Conservation (phyloP, 2,329 filamentous ascomycete species). For the Pochonia chlamydosporia region DNA sequence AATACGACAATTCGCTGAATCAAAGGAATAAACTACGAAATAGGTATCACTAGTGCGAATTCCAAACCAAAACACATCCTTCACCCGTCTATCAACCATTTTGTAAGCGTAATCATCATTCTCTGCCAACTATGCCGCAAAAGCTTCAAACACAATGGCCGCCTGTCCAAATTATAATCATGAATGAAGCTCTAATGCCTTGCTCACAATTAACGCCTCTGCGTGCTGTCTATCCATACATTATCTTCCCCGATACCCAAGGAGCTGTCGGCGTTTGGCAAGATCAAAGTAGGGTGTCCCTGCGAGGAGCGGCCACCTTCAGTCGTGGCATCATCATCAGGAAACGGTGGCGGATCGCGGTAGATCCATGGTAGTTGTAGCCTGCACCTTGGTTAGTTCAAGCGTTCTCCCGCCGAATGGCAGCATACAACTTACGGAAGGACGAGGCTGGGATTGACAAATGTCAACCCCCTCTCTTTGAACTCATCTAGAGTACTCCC, state of each 20-base stretch:
- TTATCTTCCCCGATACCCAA: conserved; percentile 34
- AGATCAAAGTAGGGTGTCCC: conserved; percentile 18
- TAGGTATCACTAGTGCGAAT: too few relatives aligned
- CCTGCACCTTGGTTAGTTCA: conserved; percentile 26
- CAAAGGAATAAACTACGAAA: too few relatives aligned
- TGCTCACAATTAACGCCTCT: background rate
- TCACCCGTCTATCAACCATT: too few relatives aligned
- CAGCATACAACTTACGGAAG: conserved; percentile 47
- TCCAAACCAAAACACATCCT: too few relatives aligned
- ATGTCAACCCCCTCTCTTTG: conserved; percentile 62
- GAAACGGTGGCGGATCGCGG: conserved; percentile 43
- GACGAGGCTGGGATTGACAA: conserved; percentile 71
- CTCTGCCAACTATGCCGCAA: background rate
- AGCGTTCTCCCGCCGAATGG: background rate
- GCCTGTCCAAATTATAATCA: background rate
- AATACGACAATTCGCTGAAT: too few relatives aligned
- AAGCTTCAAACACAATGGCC: background rate
- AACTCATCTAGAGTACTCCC: conserved; percentile 67
- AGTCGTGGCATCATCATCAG: conserved; percentile 19
- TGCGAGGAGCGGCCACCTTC: conserved; percentile 16
- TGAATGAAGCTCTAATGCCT: background rate
- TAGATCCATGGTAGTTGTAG: conserved; percentile 69
- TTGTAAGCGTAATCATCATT: too few relatives aligned
- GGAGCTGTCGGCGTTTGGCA: conserved; percentile 29
- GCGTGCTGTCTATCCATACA: conserved; percentile 27